Base-by-base conservation (phyloP, 345 rosid genomes). In the Aegle marmelos region DNA sequence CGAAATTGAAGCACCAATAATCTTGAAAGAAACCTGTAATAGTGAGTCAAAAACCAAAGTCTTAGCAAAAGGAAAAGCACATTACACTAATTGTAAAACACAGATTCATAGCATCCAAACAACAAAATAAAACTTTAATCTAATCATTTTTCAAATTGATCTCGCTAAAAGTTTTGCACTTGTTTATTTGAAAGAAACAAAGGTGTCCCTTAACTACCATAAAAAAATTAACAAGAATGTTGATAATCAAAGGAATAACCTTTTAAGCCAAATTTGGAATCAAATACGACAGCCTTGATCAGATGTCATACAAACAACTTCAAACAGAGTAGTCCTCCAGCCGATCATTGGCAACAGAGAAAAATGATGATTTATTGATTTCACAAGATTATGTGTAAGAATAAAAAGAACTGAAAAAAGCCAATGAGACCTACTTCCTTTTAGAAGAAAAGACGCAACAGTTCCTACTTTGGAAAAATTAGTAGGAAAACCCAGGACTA, bases 11-110 rank as follows among this genome's bases (percentile, higher is more conserved):
- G 91, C 93, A 72, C 98, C 99, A 10, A 76, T 86, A 76, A 94
- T 89, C 87, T 89, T 96, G 87, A 92, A 92, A 24, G 94, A 90
- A 34, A 92, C 94, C 97, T 96, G 85, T 62, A 74, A 79, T 69
- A 31, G 76, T 22, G 36, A 77, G 75, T 72, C 33, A 54, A 64
- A 50, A 57, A 75, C 70, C 33, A 39, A 6, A 34, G 48, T 57
- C 36, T 33, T 48, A 5, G 5, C 37, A 39, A 74, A 34, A n/a
- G 9, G n/a, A 61, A 19, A 66, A 33, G 30, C 27, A n/a, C 5
- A 39, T 7, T 70, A 61, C 56, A 76, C 54, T 2, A n/a, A 37
- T 24, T 9, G 34, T 62, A 25, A 70, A 31, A 36, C 65, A 24
- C 48, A 70, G 39, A 72, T 50, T 48, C 7, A 17, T 21, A 71